These are phyloP conservation scores for Leishmania amazonensis DNA, from an alignment of 208 protist species.

Conservation along the genomic window DNA sequence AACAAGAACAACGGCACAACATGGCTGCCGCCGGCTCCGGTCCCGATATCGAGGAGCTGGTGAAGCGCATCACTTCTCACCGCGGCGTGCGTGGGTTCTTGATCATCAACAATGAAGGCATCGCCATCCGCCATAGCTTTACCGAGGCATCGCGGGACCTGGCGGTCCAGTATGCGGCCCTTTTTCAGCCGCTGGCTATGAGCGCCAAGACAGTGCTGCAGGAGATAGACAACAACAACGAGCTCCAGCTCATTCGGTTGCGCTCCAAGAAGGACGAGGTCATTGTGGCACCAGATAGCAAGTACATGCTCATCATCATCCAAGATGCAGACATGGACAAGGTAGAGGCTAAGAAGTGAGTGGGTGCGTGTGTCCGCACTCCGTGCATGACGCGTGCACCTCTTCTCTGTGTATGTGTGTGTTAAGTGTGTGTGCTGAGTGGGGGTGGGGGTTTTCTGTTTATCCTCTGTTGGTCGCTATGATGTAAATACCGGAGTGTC, in stretches of 20 bases:
- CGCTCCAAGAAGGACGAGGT: constrained; percentile 96
- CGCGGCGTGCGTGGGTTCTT: constrained; percentile 94
- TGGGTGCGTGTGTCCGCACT: background rate
- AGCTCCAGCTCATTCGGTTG: constrained; percentile 95
- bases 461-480: background rate
- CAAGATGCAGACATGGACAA: constrained; percentile 67
- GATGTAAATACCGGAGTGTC: background rate
- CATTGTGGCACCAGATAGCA: constrained; percentile 94
- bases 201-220: constrained; percentile 92
- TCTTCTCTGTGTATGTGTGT: background rate
- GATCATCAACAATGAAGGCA: constrained; percentile 96
- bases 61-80: constrained; percentile 95
- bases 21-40: constrained; percentile 63
- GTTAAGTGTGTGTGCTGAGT: background rate
- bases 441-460: background rate
- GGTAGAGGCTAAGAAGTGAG: constrained; percentile 25
- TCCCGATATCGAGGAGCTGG: constrained; percentile 96
- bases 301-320: constrained; percentile 92
- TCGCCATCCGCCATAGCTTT: constrained; percentile 94
- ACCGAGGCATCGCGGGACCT: constrained; percentile 85
- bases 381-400: background rate
- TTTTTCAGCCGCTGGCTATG: constrained; percentile 93
- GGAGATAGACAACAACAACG: constrained; percentile 95
- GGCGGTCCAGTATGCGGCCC: constrained; percentile 93
- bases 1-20: background rate